These are phyloP conservation scores for Leccinum glutinopallens DNA, from an alignment of 1,284 basidiomycete genomes.

Conservation along the genomic window DNA sequence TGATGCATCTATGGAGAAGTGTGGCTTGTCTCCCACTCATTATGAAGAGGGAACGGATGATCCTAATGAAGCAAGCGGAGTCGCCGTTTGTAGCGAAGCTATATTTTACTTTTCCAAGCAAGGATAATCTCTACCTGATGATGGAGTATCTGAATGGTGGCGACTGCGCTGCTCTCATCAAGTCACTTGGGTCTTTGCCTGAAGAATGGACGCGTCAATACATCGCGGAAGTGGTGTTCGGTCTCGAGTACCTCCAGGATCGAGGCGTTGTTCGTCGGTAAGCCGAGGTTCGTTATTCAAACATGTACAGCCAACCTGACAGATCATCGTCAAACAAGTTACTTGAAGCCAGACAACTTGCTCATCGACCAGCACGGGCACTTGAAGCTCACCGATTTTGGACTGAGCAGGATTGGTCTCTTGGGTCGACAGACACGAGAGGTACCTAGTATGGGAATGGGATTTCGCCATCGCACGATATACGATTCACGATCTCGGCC, in stretches of 20 bases:
- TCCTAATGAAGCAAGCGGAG: slow-evolving; percentile 98
- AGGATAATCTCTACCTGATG: slow-evolving; percentile 96
- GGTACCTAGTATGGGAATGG: slow-evolving; percentile 55
- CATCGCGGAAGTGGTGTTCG: slow-evolving; percentile 93
- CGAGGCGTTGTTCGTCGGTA: slow-evolving; percentile 97
- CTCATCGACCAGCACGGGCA: slow-evolving; percentile 97
- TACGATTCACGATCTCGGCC: slow-evolving; percentile 72
- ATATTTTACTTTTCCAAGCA: slow-evolving; percentile 99
- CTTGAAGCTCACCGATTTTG: slow-evolving; percentile 97
- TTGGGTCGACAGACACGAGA: slow-evolving; percentile 94
- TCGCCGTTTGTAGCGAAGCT: slow-evolving; percentile 99
- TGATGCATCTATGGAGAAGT: slow-evolving; percentile 17
- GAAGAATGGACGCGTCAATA: slow-evolving; percentile 98
- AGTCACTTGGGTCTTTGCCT: slow-evolving; percentile 87
- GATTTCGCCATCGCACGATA: slow-evolving; percentile 54
- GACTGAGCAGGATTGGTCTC: slow-evolving; percentile 94
- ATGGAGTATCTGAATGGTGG: slow-evolving; percentile 99
- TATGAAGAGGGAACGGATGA: slow-evolving; percentile 78
- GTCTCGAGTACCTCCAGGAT: slow-evolving; percentile 93
- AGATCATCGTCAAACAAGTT: slow-evolving; percentile 52
- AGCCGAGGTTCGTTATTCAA: slow-evolving; percentile 33
- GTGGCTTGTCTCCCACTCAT: slow-evolving; percentile 8
- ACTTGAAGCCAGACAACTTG: slow-evolving; percentile 97
- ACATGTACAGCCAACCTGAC: slow-evolving; percentile 12
- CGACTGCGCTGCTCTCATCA: slow-evolving; percentile 96